phyloP scores from a whole-genome alignment of 2,329 filamentous ascomycete species.

The Beauveria medogensis region DNA sequence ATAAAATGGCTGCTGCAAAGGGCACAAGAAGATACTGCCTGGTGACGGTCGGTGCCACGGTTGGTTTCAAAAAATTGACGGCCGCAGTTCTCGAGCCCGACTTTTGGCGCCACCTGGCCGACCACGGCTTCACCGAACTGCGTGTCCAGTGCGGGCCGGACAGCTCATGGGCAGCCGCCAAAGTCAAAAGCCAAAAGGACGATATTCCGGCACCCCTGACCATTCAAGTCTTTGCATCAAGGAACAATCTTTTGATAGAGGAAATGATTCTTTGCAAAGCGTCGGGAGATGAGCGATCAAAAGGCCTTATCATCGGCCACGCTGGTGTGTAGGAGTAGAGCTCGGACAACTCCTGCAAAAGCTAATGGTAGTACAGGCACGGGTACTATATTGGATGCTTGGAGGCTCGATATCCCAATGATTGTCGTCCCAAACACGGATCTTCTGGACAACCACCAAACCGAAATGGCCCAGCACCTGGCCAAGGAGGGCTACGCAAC shows the following conservation, averaged over 20 bases:
- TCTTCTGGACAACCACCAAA: conserved; percentile 85
- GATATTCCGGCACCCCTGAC: conserved; percentile 20
- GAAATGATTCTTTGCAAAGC: conserved; percentile 48
- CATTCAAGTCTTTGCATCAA: conserved; percentile 25
- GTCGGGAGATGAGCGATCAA: conserved; percentile 35
- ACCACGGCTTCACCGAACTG: conserved; percentile 60
- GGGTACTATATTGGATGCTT: conserved; percentile 78
- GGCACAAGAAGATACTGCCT: conserved; percentile 49
- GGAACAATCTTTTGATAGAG: conserved; percentile 27
- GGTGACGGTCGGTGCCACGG: conserved; percentile 88
- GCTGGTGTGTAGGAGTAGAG: conserved; percentile 55
- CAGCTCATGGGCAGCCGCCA: conserved; percentile 29
- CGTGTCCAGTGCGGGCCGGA: conserved; percentile 75
- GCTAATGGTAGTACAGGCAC: conserved; percentile 51
- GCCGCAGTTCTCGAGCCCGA: conserved; percentile 50
- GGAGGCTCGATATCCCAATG: conserved; percentile 66
- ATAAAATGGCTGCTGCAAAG: conserved; percentile 1
- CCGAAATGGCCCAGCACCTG: conserved; percentile 73
- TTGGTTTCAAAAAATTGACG: conserved; percentile 68
- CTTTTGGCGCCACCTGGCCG: conserved; percentile 55
- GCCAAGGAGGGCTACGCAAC: conserved; percentile 67
- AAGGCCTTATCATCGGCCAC: conserved; percentile 79
- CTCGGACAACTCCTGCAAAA: neutral
- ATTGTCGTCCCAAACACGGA: conserved; percentile 80
- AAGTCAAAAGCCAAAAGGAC: conserved; percentile 15